Evolutionary conservation across 73 alveolate species (phyloP), one percentile per base, ranked within the genome.

Genomic region (Breviolum minutum): DNA sequence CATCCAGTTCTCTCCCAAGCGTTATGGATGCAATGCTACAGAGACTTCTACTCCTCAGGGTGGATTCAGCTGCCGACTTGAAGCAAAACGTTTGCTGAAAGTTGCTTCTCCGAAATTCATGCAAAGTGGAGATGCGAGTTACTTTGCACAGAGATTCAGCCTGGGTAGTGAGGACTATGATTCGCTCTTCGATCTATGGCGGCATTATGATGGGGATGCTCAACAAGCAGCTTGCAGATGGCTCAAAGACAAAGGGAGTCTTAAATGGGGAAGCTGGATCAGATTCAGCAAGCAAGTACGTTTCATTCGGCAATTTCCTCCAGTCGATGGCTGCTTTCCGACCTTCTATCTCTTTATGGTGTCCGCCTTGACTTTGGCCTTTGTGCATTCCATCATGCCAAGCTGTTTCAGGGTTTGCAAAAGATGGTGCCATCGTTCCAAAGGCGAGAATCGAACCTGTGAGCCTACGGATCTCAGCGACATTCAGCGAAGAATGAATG

Each of bases 251-350:
- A 30, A 48, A 63, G 97, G 97, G 4, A 92, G 90, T 22, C 24
- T 69, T 14, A 63, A 80, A 17, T 92, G 97, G 97, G 97, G 97
- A 24, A 74, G 60, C 66, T 92, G 97, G 97, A 92, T 92, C 61
- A 71, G 90, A 80, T 92, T 92, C 90, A 92, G 97, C 80, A 92
- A 92, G 62, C 97, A 92, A 48, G 97, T 92, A 30, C 89, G 90
- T 32, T 54, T 92, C 54, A 32, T 92, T 61, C 81, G 83, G 40
- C 69, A 92, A 26, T 92, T 92, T 71, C 97, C 97, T 61, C 97
- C 97, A 2, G 30, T 8, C 7, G 48, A 29, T 13, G 97, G 97
- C 90, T 92, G 97, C 97, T 92, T 92, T 63, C 97, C 97, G 10
- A 74, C 89, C 64, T 74, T 92, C 20, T 92, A 92, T 64, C 40